phyloP scores from a whole-genome alignment of 78 protist genomes.

The Capsaspora owczarzaki region DNA sequence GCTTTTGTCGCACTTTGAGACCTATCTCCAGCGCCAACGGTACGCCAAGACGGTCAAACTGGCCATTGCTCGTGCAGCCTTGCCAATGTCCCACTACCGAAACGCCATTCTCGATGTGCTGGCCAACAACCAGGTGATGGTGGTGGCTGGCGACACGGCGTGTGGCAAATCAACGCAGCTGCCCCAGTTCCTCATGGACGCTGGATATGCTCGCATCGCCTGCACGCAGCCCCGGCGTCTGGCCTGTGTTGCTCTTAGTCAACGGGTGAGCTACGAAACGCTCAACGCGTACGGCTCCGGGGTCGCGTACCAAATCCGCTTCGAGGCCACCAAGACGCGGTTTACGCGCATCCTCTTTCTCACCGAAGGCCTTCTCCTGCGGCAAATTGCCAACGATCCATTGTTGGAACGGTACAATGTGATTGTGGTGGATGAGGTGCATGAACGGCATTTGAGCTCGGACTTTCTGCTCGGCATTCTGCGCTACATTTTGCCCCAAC shows the following conservation, averaged over 20 bases:
- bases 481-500: not conserved
- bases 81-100: not conserved
- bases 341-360: slow-evolving; percentile 52
- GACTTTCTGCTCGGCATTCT: slow-evolving; percentile 66
- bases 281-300: slow-evolving; percentile 27
- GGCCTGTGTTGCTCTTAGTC: slow-evolving; percentile 53
- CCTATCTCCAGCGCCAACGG: not conserved
- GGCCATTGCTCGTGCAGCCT: not conserved
- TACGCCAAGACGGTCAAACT: not conserved
- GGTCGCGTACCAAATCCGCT: slow-evolving; percentile 47
- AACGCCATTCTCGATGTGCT: not conserved
- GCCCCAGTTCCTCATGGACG: slow-evolving; percentile 66
- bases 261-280: slow-evolving; percentile 68
- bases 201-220: slow-evolving; percentile 3
- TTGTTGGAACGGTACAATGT: not conserved
- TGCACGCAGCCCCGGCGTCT: slow-evolving; percentile 75
- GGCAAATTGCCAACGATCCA: slow-evolving; percentile 22
- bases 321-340: not conserved
- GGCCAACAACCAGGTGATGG: slow-evolving; percentile 50
- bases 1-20: not conserved
- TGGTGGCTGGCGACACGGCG: slow-evolving; percentile 1
- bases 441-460: slow-evolving; percentile 66
- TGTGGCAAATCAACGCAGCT: slow-evolving; percentile 65
- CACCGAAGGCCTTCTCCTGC: slow-evolving; percentile 73
- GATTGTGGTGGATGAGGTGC: slow-evolving; percentile 65